Conservation (phyloP, 2,329 filamentous ascomycete species). For the Aureobasidium subglaciale region DNA sequence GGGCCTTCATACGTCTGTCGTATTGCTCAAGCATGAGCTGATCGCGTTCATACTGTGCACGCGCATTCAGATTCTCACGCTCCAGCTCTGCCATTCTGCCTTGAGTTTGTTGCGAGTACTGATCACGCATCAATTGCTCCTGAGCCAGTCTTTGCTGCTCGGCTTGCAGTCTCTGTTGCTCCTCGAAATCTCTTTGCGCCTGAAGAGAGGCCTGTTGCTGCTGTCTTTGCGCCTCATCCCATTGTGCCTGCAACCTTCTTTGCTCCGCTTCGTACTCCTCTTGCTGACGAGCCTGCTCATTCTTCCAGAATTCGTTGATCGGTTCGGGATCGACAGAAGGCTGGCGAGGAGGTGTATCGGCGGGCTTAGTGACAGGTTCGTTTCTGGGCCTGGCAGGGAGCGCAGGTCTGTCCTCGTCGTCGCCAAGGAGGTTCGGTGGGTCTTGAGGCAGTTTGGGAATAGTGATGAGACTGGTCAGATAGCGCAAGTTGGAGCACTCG, state of each 20-base stretch:
- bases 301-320: constrained; percentile 97
- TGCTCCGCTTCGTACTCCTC: constrained; percentile 95
- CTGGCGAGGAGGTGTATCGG: constrained; percentile 58
- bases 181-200: constrained; percentile 91
- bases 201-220: constrained; percentile 79
- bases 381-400: constrained; percentile 67
- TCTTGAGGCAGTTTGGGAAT: constrained; percentile 94
- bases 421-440: constrained; percentile 77
- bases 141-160: constrained; percentile 89
- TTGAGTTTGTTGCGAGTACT: constrained; percentile 89
- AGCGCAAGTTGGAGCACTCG: constrained; percentile 95
- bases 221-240: constrained; percentile 69
- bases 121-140: constrained; percentile 80
- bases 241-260: constrained; percentile 76
- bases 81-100: constrained; percentile 93
- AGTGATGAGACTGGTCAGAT: constrained; percentile 91
- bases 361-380: constrained; percentile 61
- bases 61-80: constrained; percentile 86
- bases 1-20: constrained; percentile 81
- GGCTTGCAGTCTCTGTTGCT: constrained; percentile 78
- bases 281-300: constrained; percentile 82
- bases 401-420: constrained; percentile 76
- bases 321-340: constrained; percentile 80
- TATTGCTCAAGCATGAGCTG: constrained; percentile 97
- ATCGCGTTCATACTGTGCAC: constrained; percentile 93